Base-by-base conservation (phyloP, 495 filamentous ascomycete species). In the Tuber borchii region DNA sequence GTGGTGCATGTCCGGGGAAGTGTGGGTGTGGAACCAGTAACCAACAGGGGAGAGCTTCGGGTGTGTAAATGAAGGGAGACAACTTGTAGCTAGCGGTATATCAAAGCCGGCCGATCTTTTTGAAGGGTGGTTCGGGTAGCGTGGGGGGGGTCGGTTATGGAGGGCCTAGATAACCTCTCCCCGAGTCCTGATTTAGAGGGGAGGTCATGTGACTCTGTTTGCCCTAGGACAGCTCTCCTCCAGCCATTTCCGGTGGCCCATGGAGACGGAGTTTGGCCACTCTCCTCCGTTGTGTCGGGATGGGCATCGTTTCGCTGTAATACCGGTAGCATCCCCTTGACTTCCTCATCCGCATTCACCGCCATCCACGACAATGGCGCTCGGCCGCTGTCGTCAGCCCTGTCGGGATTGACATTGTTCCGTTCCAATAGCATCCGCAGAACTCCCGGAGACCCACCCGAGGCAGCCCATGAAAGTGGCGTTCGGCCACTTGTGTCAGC, bases 251-350 rank as follows among this genome's bases (percentile, higher is more conserved):
- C 34, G 34, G 34, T 37, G 2, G 34, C 34, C 34, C 34, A 37
- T 37, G 34, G 34, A 37, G 34, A 37, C 34, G 34, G 34, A 37
- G 34, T 37, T 37, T 37, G 34, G 34, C 34, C 34, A 37, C 34
- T 37, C 34, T 37, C 34, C 1, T 37, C 34, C 16, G 16, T 10
- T 14, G 10, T 14, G 43, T 14, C 10, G 43, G 43, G 43, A 44
- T 74, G 12, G 16, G 77, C 74, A 46, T 74, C 79, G 37, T 71
- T 61, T 17, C 71, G 78, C 14, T 69, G n/a, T n/a, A n/a, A n/a
- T n/a, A n/a, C 73, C 34, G 84, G 72, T 7, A 86, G 73, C 17
- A 83, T 65, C 61, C 70, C 69, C 34, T 37, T 37, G 34, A 37
- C 34, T 2, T 37, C 2, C 34, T 37, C 2, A 2, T 37, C 1